Base-by-base conservation (phyloP, 768 basidiomycete species). In the Coprinopsis cinerea region DNA sequence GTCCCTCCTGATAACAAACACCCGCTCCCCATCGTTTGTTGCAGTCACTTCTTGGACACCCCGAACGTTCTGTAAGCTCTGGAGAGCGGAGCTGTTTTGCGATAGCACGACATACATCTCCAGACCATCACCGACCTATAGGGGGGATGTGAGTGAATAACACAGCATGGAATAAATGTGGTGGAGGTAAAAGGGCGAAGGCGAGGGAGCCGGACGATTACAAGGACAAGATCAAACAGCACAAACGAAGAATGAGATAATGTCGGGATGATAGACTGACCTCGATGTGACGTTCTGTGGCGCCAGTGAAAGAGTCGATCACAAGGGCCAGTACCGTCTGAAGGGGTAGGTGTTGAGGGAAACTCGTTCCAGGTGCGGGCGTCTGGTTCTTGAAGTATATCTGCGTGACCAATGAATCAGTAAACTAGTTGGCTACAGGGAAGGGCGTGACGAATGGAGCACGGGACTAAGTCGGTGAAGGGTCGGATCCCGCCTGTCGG, bases 211-310 rank as follows among this genome's bases (percentile, higher is more conserved):
- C 30, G 30, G 15, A 32, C 15, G 24, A 6, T 9, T 26, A 32
- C 23, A 9, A 46, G 41, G 27, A 23, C 32, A 47, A 18, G 26
- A 22, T 23, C 34, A 28, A 26, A n/a, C 11, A 48, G 32, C 36
- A 32, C 36, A 37, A 51, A 52, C 34, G 39, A 45, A 48, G 13
- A 43, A 48, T 59, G 47, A 44, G 2, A 26, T 42, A 28, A 46
- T 42, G 49, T 36, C 52, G 35, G 4, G 53, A 54, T 20, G 24
- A 47, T 51, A 56, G 27, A 60, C 74, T 53, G 53, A 89, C 89
- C 81, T 98, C 94, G 63, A 98, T 98, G 68, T 98, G 95, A 56
- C 96, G 83, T 71, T 99, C 96, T 13, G 96, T 98, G 23, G 96
- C 96, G 56, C 90, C 82, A 23, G 94, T 95, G 68, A 98, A 99